Evolutionary conservation across 2,329 filamentous ascomycete genomes (phyloP).

Genomic region (Colletotrichum sojae): DNA sequence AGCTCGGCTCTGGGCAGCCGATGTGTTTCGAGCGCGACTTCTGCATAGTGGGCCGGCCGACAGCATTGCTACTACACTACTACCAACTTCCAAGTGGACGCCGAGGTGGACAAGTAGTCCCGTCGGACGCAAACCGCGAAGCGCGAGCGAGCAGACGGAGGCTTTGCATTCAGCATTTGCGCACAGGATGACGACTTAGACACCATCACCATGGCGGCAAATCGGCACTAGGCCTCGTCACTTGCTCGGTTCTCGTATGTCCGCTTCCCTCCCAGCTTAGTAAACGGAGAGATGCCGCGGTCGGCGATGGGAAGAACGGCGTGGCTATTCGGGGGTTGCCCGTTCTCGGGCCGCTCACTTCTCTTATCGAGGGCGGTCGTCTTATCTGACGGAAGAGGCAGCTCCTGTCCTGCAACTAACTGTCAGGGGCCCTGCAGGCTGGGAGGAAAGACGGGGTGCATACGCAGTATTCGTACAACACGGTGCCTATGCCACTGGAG

Average conservation of each 20-base stretch:
- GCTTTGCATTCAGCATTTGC: too few relatives aligned
- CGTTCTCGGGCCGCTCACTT: conserved; percentile 8
- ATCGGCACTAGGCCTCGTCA: conserved; percentile 13
- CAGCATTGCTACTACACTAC: not conserved
- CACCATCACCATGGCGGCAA: conserved; percentile 2
- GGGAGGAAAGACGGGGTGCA: conserved; percentile 5
- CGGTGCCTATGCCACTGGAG: not conserved
- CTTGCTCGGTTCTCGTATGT: conserved; percentile 24
- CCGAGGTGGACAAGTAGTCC: not conserved
- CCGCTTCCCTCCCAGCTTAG: conserved; percentile 2
- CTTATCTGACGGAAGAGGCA: conserved; percentile 36
- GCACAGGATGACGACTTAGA: too few relatives aligned
- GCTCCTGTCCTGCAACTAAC: conserved; percentile 10
- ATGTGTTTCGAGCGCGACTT: conserved; percentile 32
- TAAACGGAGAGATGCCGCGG: conserved; percentile 1
- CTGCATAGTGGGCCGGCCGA: not conserved
- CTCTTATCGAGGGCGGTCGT: conserved; percentile 21
- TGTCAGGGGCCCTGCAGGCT: not conserved
- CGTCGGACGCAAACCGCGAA: too few relatives aligned
- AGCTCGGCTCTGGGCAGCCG: conserved; percentile 34
- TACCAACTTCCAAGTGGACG: not conserved
- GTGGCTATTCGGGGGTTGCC: conserved; percentile 2
- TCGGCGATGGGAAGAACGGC: conserved; percentile 7
- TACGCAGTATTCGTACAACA: not conserved
- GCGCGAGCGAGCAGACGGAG: too few relatives aligned